Evolutionary conservation across 176 grass and related monocot species (phyloP).

Genomic region (barley (Hordeum vulgare)): MorexV3_pseudomolecules_assembly NC_058524.1:627513968-627514467

Average conservation of each 20-base stretch:
- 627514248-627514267: background rate
- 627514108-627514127: background rate
- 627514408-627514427: background rate
- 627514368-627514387: background rate
- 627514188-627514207: background rate
- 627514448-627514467: background rate
- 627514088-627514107: background rate
- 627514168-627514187: background rate
- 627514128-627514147: background rate
- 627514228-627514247: background rate
- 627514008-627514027: background rate
- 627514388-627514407: background rate
- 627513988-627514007: background rate
- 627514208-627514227: background rate
- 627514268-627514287: background rate
- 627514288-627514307: background rate
- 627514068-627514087: background rate
- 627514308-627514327: background rate
- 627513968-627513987: constrained; percentile 5
- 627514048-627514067: background rate
- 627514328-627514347: background rate
- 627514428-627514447: constrained; percentile 2
- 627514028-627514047: background rate
- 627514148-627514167: background rate
- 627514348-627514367: background rate